Base-by-base conservation (phyloP, 1,284 basidiomycete species). In the Fereydounia khargensis region DNA sequence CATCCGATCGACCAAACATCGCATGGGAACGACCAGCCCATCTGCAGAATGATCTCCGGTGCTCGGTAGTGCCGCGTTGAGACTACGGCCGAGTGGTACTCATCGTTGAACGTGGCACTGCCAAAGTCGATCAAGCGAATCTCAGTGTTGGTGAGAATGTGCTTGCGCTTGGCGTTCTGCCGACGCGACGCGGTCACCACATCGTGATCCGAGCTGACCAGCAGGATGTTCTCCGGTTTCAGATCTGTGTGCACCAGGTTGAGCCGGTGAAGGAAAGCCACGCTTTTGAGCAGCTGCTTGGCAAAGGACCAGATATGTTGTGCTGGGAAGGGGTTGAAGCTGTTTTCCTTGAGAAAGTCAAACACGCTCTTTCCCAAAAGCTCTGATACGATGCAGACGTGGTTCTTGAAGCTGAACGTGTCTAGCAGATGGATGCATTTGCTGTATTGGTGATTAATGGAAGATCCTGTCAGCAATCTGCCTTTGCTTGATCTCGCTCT, bases 51-150 rank as follows among this genome's bases (percentile, higher is more conserved):
- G 75, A 99, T 98, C 79, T 99, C 95, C 1, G 95, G 95, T 14
- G 95, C 95, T 52, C 95, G 88, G 76, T 99, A 99, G 79, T 99
- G 95, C 50, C 95, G 85, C 16, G 95, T 98, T 27, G 88, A 94
- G 30, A 99, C 95, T 16, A 98, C 94, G 3, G 88, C 90, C 2
- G 92, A 96, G 76, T 99, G 95, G 76, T 98, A 98, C 78, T 99
- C 95, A 69, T 90, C 85, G 74, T 96, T 88, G 73, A 98, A 98
- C 0, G 94, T 99, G 3, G 95, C 95, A 36, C 89, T 94, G 39
- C 95, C 92, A 79, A 99, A 99, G 78, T 99, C 95, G 77, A 99
- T 99, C 35, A 99, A 81, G 27, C 89, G 88, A 62, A 99, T 97
- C 45, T 94, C 89, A 8, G 91, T 94, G 42, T 87, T 88, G 42